phyloP scores from a whole-genome alignment of 805 yeast species.

The Ogataea nakhonphanomensis region DNA sequence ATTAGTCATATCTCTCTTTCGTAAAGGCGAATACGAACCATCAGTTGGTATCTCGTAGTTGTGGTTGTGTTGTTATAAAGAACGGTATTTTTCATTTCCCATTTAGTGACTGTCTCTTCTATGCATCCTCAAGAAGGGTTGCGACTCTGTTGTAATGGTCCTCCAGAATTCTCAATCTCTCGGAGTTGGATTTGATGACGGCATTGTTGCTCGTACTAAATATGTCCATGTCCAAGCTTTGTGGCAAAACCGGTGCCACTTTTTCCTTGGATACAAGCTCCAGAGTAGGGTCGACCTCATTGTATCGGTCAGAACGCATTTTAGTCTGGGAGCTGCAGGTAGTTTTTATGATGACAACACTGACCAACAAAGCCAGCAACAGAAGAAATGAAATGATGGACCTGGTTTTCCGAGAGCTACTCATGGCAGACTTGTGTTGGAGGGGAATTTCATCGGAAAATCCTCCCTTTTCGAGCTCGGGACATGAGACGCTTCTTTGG shows the following conservation, averaged over 20 bases:
- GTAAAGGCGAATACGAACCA: too few relatives aligned
- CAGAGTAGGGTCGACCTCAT: too few relatives aligned
- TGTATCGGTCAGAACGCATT: too few relatives aligned
- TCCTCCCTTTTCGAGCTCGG: constrained; percentile 12
- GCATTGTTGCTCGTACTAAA: neutral
- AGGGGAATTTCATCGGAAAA: neutral
- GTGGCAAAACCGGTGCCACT: too few relatives aligned
- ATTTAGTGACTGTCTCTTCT: neutral
- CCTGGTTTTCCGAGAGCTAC: constrained; percentile 5
- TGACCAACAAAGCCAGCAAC: constrained; percentile 7
- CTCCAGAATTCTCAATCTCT: constrained; percentile 9
- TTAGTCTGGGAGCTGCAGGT: constrained; percentile 6
- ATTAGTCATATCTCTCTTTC: too few relatives aligned
- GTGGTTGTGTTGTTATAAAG: too few relatives aligned
- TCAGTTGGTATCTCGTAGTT: too few relatives aligned
- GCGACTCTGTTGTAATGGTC: constrained; percentile 14
- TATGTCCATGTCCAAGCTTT: too few relatives aligned
- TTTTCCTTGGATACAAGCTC: too few relatives aligned
- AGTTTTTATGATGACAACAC: constrained; percentile 7
- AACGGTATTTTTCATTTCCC: too few relatives aligned
- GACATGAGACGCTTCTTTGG: constrained; percentile 6
- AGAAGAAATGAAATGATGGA: constrained; percentile 5
- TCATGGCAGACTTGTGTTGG: neutral
- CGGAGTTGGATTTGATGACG: constrained; percentile 1
- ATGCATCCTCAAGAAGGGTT: constrained; percentile 8